Percentiles rank a stretch among this genome's conserved stretches.
Conservation (phyloP, 345 rosid species). For the Erysimum cheiranthoides region DNA sequence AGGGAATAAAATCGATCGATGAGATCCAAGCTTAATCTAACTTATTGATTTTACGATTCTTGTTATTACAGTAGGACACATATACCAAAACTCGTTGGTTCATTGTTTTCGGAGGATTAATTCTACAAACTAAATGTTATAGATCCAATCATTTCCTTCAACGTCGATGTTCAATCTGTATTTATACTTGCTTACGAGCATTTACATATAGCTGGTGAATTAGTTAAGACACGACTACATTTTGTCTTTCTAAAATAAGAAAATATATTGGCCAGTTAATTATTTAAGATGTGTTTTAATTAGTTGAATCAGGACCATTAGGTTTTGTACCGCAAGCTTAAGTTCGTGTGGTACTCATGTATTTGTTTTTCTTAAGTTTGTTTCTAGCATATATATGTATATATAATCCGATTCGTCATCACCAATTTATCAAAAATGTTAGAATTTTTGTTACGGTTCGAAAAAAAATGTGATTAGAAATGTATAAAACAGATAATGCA, state of each 20-base stretch:
- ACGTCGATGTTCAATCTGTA: neutral
- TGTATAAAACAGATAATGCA: no score
- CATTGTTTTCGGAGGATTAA: constrained; percentile 25
- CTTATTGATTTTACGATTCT: constrained; percentile 12
- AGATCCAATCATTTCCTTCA: constrained; percentile 2
- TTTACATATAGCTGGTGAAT: constrained; percentile 1
- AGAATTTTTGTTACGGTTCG: no score
- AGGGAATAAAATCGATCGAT: constrained; percentile 34
- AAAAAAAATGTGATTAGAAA: no score
- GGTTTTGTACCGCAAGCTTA: no score
- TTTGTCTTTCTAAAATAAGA: neutral
- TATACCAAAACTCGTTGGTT: constrained; percentile 31
- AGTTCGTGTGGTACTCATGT: neutral
- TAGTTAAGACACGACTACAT: constrained; percentile 9
- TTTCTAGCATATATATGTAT: no score
- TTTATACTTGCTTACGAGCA: constrained; percentile 9
- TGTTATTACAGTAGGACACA: constrained; percentile 10
- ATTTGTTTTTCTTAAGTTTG: neutral
- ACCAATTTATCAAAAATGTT: no score
- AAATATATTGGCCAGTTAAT: neutral
- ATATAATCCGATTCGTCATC: no score
- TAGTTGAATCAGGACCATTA: neutral
- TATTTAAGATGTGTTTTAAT: neutral
- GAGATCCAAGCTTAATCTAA: constrained; percentile 27
- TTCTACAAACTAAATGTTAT: neutral